Base-by-base conservation (phyloP, 2,329 filamentous ascomycete genomes). In the Penicillium corylophilum region DNA sequence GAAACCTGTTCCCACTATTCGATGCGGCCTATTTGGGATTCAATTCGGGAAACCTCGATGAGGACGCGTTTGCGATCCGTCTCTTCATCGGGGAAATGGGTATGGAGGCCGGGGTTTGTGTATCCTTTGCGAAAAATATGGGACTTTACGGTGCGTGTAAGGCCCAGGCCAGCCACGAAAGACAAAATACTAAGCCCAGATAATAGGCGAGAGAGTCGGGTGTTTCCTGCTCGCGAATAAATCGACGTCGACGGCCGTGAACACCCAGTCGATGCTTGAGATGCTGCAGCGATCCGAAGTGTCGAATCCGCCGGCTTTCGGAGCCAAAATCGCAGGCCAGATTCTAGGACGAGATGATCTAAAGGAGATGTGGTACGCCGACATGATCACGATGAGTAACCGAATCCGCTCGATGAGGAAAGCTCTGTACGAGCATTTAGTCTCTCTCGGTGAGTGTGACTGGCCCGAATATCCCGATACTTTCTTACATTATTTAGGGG, bases 281-380 rank as follows among this genome's bases (percentile, higher is more conserved):
- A 60, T 61, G 45, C 45, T 59, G 8, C 92, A 96, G 77, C 88
- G 93, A 54, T 93, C 89, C 23, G 92, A 96, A 75, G 96, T 97
- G 73, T 95, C 89, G 43, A 96, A 96, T 73, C 92, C 93, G 42
- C 93, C 93, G 2, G 85, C 92, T 24, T 96, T 95, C 70, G 93
- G 93, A 55, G 93, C 92, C 1, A 86, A 88, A 63, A 91, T 97
- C 60, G 92, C 89, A 15, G 84, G 84, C 61, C 82, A 84, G 20
- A 83, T 96, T 8, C 81, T 97, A 56, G 94, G 93, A 69, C 86
- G 95, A 68, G 70, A 80, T 3, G 74, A 78, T 42, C 82, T 97
- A 47, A 94, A 91, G 67, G 79, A 82, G 36, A 85, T 95, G 77
- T 97, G 92, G 93, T 86, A 95, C 71, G 86, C 86, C 50, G 92